Evolutionary conservation across 805 yeast species (phyloP).

Genomic region (Komagataella ulmi): DNA sequence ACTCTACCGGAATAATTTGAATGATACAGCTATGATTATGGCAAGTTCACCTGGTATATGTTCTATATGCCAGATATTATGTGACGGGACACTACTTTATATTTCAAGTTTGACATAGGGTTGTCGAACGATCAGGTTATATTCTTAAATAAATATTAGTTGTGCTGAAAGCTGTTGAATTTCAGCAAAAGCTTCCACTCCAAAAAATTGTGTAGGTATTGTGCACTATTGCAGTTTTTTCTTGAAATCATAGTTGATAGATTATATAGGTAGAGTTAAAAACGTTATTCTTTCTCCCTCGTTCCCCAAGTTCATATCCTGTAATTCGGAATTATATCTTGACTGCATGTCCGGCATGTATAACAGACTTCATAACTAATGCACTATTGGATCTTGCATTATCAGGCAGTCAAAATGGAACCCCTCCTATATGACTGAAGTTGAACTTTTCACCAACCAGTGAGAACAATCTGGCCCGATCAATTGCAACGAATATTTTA

Average conservation of each 20-base stretch:
- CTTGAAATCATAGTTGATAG: no score
- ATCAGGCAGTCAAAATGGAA: background rate
- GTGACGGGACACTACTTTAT: background rate
- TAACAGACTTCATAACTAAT: background rate
- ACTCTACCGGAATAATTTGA: background rate
- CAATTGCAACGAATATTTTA: background rate
- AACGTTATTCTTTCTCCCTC: no score
- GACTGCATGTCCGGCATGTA: background rate
- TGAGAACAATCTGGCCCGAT: background rate
- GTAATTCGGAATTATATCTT: no score
- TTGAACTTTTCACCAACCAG: background rate
- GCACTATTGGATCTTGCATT: background rate
- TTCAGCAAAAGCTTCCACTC: no score
- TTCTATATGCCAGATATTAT: no score
- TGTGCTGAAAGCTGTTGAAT: background rate
- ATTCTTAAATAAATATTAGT: no score
- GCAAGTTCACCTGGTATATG: background rate
- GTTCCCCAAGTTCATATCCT: no score
- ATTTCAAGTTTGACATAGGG: no score
- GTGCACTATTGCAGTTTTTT: no score
- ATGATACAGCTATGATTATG: background rate
- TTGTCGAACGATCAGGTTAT: no score
- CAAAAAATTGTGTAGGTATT: no score
- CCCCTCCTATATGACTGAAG: background rate
- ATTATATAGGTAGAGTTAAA: no score